Evolutionary conservation across 305 asterid genomes (phyloP), one percentile per base, ranked within the genome.

Genomic region (Withania somnifera): DNA sequence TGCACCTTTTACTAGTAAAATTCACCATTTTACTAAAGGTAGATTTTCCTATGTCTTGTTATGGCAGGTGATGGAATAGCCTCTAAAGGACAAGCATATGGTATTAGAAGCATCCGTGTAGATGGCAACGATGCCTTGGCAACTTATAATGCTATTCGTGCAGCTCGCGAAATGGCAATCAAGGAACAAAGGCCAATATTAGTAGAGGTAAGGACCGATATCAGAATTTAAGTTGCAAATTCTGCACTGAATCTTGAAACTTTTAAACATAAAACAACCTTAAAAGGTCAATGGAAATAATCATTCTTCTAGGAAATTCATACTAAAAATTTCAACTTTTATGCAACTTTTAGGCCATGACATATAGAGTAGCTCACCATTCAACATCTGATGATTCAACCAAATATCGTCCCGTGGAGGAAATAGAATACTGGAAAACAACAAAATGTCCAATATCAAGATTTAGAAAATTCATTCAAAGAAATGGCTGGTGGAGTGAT

Each of bases 351-450:
- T 63, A 93, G 98, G 93, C 95, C 60, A 90, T 94, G 19, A 90
- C 98, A 1, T 96, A 96, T 78, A 88, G 99, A 81, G 98, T 93
- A 10, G 91, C 98, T 7, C 99, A 96, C 88, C 99, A 96, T 87
- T 94, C 99, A 2, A 96, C 99, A 26, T 96, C 99, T 1, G 98
- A 96, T 73, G 99, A 96, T 71, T 96, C 99, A 26, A 94, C 99
- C 76, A 96, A 92, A 85, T 96, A 96, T 40, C 90, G 99, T 30
- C 66, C 94, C 7, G 17, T 83, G 13, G 56, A 86, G 9, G 99
- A 96, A 85, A 96, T 96, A 2, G 95, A 96, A 54, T 91, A 91
- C 82, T 96, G 98, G 99, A 90, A 36, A 85, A 90, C 88, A 19
- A 87, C 87, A 2, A 84, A 87, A 82, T 87, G 61, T 83, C 99